Conservation (phyloP, 192 early-diverging fungal genomes). For the Pilobolus umbonatus region DNA sequence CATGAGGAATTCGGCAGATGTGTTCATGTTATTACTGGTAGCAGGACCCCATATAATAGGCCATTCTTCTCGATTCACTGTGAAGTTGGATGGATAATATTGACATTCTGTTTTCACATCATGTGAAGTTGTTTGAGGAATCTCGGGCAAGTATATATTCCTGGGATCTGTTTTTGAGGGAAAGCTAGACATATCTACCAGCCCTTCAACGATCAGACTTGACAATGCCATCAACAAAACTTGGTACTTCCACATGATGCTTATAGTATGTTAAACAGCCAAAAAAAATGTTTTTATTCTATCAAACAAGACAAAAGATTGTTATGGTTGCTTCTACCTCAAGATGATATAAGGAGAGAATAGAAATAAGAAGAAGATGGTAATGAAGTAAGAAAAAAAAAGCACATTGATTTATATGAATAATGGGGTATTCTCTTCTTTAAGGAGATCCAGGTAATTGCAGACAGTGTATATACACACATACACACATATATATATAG, state of each 20-base stretch:
- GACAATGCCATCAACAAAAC: background rate
- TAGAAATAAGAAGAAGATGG: no score
- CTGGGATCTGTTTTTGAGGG: slow-evolving; percentile 25
- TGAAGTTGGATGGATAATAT: slow-evolving; percentile 18
- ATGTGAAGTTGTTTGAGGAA: slow-evolving; percentile 34
- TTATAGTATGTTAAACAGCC: no score
- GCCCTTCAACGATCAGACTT: background rate
- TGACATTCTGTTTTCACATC: slow-evolving; percentile 23
- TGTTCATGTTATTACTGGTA: slow-evolving; percentile 33
- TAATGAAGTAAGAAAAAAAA: no score
- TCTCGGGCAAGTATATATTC: slow-evolving; percentile 28
- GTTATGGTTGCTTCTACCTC: no score
- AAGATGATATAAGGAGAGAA: no score
- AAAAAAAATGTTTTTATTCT: no score
- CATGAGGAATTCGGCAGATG: slow-evolving; percentile 35
- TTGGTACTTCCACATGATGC: slow-evolving; percentile 1
- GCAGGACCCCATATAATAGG: slow-evolving; percentile 28
- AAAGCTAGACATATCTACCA: slow-evolving; percentile 1
- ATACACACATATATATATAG: no score
- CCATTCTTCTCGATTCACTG: slow-evolving; percentile 18
- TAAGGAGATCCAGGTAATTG: no score
- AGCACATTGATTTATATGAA: no score
- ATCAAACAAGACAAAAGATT: no score
- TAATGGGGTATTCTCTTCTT: no score
- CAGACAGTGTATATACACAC: no score